Conservation (phyloP, 1,284 basidiomycete species). For the Cryptococcus hybrid region DNA sequence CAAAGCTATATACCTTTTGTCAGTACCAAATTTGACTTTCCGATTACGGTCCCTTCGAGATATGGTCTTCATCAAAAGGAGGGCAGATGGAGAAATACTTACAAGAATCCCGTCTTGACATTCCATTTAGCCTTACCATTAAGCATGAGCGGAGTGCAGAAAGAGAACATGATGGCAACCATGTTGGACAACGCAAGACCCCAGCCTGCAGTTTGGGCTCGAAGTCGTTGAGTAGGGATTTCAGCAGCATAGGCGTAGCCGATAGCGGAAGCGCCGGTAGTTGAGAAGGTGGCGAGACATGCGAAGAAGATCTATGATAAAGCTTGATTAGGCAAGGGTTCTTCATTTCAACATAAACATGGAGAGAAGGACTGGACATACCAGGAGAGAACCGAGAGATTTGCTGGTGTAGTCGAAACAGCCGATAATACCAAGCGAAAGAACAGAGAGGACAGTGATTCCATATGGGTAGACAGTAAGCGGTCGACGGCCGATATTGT, state of each 20-base stretch:
- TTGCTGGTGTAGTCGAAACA: conserved; percentile 26
- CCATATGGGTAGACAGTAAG: conserved; percentile 28
- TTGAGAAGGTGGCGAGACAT: conserved; percentile 24
- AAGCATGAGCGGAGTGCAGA: conserved; percentile 13
- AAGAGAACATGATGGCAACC: conserved; percentile 24
- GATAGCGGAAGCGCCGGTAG: conserved; percentile 21
- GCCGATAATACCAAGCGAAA: conserved; percentile 31
- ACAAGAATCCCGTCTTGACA: conserved; percentile 25
- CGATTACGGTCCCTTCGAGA: no score
- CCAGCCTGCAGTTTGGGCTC: conserved; percentile 25
- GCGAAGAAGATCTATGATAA: conserved; percentile 19
- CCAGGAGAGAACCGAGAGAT: conserved; percentile 23
- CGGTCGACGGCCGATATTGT: conserved; percentile 26
- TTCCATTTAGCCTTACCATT: conserved; percentile 15
- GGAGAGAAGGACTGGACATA: conserved; percentile 3
- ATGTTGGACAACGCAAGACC: conserved; percentile 16
- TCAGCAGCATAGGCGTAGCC: conserved; percentile 27
- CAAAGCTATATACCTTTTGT: conserved; percentile 11
- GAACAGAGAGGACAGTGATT: conserved; percentile 20
- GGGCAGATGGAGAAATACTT: background rate
- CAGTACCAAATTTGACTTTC: background rate
- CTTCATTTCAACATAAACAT: background rate
- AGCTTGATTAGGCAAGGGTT: background rate
- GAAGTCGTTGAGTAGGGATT: conserved; percentile 22
- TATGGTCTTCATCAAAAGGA: background rate